These are phyloP conservation scores for Yamagishiella unicocca DNA, from an alignment of 139 green algal species.

Conservation along the genomic window DNA sequence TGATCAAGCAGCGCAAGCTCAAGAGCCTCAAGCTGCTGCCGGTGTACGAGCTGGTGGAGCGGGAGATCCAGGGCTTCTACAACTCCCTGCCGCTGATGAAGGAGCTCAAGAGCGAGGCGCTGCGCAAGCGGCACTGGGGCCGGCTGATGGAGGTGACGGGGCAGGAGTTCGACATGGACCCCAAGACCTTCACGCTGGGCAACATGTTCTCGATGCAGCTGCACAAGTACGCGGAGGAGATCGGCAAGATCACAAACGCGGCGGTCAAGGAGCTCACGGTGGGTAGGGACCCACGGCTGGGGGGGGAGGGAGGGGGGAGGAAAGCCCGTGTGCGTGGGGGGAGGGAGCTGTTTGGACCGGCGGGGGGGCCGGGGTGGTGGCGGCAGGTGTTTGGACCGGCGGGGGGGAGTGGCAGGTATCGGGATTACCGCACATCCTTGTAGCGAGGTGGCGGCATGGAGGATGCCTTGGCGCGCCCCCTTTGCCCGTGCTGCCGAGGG, in stretches of 20 bases:
- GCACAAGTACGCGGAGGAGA: conserved; percentile 79
- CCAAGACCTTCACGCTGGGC: conserved; percentile 88
- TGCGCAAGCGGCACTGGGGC: conserved; percentile 86
- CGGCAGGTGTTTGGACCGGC: too few relatives aligned
- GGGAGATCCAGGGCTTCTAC: conserved; percentile 83
- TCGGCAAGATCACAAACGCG: conserved; percentile 78
- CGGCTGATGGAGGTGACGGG: conserved; percentile 85
- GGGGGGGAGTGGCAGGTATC: background rate
- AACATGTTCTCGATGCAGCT: conserved; percentile 86
- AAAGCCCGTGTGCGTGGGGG: too few relatives aligned
- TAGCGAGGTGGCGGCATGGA: background rate
- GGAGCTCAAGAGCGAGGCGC: conserved; percentile 85
- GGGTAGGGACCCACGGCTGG: background rate
- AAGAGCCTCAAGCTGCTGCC: conserved; percentile 78
- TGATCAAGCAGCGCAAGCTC: conserved; percentile 68
- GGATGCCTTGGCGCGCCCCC: background rate
- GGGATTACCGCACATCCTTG: background rate
- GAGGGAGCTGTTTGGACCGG: too few relatives aligned
- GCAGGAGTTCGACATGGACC: conserved; percentile 87
- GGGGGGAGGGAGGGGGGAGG: too few relatives aligned
- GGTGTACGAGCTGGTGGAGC: conserved; percentile 76
- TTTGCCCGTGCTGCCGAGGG: too few relatives aligned
- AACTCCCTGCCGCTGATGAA: conserved; percentile 89
- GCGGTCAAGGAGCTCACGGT: conserved; percentile 88
- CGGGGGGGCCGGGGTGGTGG: too few relatives aligned